Conservation (phyloP, 192 early-diverging fungal species). For the Coemansia sp. region DNA sequence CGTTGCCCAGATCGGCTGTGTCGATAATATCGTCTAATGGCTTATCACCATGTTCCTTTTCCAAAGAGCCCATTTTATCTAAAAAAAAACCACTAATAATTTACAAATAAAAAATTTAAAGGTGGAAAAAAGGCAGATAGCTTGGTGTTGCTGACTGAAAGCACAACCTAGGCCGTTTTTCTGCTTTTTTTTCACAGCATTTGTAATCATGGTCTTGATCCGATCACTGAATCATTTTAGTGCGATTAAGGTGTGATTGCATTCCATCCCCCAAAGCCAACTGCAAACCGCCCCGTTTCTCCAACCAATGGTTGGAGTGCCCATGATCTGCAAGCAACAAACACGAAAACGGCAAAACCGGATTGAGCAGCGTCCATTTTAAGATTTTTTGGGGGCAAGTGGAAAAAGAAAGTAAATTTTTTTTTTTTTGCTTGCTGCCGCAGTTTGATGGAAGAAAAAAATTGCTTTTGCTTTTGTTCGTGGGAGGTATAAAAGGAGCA, state of each 20-base stretch:
- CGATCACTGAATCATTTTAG: too few relatives aligned
- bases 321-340: neutral
- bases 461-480: too few relatives aligned
- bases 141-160: constrained; percentile 1
- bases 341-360: neutral
- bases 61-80: neutral
- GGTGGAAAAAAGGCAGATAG: neutral
- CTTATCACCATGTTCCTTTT: constrained; percentile 6
- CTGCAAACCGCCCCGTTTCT: neutral
- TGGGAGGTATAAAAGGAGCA: constrained; percentile 33
- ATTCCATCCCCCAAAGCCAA: neutral
- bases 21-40: constrained; percentile 17
- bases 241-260: neutral
- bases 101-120: neutral
- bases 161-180: too few relatives aligned
- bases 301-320: neutral
- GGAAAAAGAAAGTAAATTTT: constrained; percentile 3
- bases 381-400: neutral
- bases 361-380: neutral
- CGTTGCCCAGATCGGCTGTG: constrained; percentile 31
- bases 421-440: constrained; percentile 12
- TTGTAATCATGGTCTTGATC: too few relatives aligned
- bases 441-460: neutral
- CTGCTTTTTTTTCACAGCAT: too few relatives aligned
- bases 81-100: neutral